Conservation (phyloP, 345 rosid genomes). For the Carallia pectinifolia region DNA sequence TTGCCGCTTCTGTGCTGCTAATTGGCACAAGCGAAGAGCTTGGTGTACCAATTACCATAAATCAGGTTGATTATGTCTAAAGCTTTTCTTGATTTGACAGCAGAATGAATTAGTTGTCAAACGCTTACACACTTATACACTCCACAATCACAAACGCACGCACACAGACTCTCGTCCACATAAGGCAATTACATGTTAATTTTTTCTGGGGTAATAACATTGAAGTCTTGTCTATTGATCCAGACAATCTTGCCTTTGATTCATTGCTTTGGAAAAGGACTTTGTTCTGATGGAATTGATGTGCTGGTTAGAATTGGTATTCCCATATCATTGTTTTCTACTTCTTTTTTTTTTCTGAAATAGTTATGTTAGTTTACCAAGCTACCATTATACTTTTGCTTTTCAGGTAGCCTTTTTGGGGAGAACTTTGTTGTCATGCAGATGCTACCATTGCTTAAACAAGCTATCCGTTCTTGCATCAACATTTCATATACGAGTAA, state of each 20-base stretch:
- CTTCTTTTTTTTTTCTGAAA: conserved; percentile 23
- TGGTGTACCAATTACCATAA: conserved; percentile 78
- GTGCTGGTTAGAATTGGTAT: conserved; percentile 92
- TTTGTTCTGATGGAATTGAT: conserved; percentile 84
- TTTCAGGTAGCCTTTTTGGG: conserved; percentile 85
- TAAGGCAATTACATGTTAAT: neutral
- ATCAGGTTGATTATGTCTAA: conserved; percentile 58
- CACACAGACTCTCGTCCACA: neutral
- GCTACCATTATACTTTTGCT: conserved; percentile 23
- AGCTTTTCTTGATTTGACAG: conserved; percentile 14
- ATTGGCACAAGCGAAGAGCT: conserved; percentile 94
- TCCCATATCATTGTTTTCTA: conserved; percentile 35
- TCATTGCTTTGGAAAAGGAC: conserved; percentile 90
- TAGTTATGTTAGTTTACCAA: conserved; percentile 22
- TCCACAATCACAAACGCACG: neutral
- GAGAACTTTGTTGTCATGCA: conserved; percentile 66
- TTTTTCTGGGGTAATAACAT: conserved; percentile 18
- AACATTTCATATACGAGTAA: conserved; percentile 55
- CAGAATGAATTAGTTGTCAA: conserved; percentile 10
- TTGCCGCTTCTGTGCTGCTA: conserved; percentile 88
- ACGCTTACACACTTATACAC: neutral
- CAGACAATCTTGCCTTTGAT: conserved; percentile 92
- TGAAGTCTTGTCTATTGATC: conserved; percentile 24
- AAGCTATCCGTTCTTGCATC: conserved; percentile 61
- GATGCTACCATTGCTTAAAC: conserved; percentile 85